Evolutionary conservation across 1,284 basidiomycete species (phyloP).

Genomic region (Xerocomus subilludens): DNA sequence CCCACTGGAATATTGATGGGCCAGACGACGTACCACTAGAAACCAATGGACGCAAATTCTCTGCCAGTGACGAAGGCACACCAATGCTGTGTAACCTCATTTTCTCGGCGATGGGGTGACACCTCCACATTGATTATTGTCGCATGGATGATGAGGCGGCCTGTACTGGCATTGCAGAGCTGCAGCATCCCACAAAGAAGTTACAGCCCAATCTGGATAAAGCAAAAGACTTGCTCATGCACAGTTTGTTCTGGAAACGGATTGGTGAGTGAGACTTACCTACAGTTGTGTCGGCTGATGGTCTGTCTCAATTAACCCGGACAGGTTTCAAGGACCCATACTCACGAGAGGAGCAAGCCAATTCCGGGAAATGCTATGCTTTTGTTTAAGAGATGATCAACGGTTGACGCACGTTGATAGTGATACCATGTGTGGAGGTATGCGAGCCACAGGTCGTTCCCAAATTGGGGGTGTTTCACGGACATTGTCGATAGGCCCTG

Average conservation of each 20-base stretch:
- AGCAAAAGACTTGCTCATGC: constrained; percentile 67
- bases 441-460: background rate
- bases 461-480: background rate
- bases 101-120: constrained; percentile 65
- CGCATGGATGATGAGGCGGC: constrained; percentile 53
- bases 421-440: constrained; percentile 63
- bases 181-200: constrained; percentile 60
- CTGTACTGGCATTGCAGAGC: constrained; percentile 58
- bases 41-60: constrained; percentile 66
- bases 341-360: constrained; percentile 63
- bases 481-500: constrained; percentile 51
- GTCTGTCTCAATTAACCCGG: background rate
- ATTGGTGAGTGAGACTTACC: constrained; percentile 59
- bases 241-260: constrained; percentile 66
- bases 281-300: background rate
- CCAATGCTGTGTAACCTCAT: constrained; percentile 73
- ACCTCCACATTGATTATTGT: constrained; percentile 70
- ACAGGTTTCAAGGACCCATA: constrained; percentile 64
- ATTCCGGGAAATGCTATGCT: constrained; percentile 65
- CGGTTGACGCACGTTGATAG: constrained; percentile 46
- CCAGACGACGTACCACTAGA: constrained; percentile 61
- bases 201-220: constrained; percentile 61
- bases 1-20: constrained; percentile 67
- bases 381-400: background rate
- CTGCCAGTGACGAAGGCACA: constrained; percentile 67